Percentiles rank a stretch among this genome's conserved stretches.
These are phyloP conservation scores for Verticillium dahliae DNA, from an alignment of 2,329 filamentous ascomycete species.

Conservation along the genomic window DNA sequence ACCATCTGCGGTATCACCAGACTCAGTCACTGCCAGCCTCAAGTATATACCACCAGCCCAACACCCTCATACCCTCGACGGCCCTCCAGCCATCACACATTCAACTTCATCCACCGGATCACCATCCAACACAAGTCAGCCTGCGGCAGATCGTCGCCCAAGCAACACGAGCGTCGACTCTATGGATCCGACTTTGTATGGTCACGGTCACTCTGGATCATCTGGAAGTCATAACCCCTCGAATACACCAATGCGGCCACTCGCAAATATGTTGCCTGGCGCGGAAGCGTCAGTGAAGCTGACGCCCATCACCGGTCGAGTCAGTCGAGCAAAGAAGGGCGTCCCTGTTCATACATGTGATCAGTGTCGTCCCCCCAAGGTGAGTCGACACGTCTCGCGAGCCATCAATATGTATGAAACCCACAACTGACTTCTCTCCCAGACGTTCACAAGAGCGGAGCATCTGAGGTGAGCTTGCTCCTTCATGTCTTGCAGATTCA, in stretches of 20 bases:
- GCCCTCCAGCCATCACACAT: constrained; percentile 22
- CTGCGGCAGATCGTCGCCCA: constrained; percentile 9
- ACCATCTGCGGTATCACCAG: constrained; percentile 20
- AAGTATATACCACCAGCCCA: constrained; percentile 26
- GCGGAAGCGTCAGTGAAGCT: constrained; percentile 38
- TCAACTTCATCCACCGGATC: constrained; percentile 20
- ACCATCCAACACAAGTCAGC: constrained; percentile 11
- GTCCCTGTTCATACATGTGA: constrained; percentile 51
- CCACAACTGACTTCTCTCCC: not conserved
- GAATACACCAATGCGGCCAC: constrained; percentile 32
- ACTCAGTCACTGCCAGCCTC: constrained; percentile 21
- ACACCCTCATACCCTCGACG: constrained; percentile 20
- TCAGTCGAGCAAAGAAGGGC: constrained; percentile 53
- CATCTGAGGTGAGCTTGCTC: constrained; percentile 44
- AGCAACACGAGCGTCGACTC: constrained; percentile 43
- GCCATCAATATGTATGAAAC: not conserved
- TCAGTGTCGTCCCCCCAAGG: constrained; percentile 44
- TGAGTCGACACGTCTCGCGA: constrained; percentile 16
- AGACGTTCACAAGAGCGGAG: constrained; percentile 59
- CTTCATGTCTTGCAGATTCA: not conserved
- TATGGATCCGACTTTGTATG: constrained; percentile 33
- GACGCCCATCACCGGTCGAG: constrained; percentile 49
- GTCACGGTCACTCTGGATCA: constrained; percentile 15
- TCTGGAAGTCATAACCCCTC: constrained; percentile 15
- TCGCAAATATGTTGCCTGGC: constrained; percentile 23